Evolutionary conservation across 805 yeast species (phyloP).

Genomic region (Ogataea angusta): DNA sequence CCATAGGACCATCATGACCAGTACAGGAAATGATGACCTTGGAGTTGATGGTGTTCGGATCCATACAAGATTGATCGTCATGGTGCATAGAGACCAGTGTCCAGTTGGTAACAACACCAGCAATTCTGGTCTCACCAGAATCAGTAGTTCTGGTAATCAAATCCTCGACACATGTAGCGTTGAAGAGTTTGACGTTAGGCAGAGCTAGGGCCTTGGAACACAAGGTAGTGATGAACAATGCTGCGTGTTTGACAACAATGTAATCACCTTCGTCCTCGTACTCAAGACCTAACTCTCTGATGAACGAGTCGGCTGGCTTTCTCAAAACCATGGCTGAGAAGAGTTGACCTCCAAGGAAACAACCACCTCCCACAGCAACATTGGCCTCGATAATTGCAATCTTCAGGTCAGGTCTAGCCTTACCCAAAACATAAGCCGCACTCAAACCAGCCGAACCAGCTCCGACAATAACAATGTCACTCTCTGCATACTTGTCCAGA

Average conservation of each 20-base stretch:
- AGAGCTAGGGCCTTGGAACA: slow-evolving; percentile 64
- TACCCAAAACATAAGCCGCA: slow-evolving; percentile 72
- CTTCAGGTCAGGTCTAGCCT: slow-evolving; percentile 70
- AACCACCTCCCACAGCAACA: slow-evolving; percentile 80
- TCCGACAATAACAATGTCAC: slow-evolving; percentile 72
- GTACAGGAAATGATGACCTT: slow-evolving; percentile 66
- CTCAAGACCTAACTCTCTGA: slow-evolving; percentile 59
- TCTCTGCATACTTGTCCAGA: slow-evolving; percentile 68
- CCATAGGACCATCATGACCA: slow-evolving; percentile 83
- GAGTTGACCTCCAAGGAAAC: slow-evolving; percentile 74
- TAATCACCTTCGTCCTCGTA: slow-evolving; percentile 80
- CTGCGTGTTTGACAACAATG: slow-evolving; percentile 79
- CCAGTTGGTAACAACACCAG: slow-evolving; percentile 85
- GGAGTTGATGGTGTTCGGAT: slow-evolving; percentile 72
- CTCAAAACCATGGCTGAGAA: slow-evolving; percentile 78
- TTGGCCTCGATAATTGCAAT: slow-evolving; percentile 71
- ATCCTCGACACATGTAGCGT: slow-evolving; percentile 80
- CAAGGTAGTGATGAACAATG: slow-evolving; percentile 69
- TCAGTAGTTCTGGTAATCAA: slow-evolving; percentile 67
- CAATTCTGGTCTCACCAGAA: slow-evolving; percentile 59
- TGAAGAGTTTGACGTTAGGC: slow-evolving; percentile 74
- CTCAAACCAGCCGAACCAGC: slow-evolving; percentile 77
- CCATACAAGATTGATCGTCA: slow-evolving; percentile 77
- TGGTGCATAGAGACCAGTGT: slow-evolving; percentile 74
- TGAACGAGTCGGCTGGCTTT: slow-evolving; percentile 71